Conservation (phyloP, 108 stramenopile genomes). For the Nitzschia sp. region DNA sequence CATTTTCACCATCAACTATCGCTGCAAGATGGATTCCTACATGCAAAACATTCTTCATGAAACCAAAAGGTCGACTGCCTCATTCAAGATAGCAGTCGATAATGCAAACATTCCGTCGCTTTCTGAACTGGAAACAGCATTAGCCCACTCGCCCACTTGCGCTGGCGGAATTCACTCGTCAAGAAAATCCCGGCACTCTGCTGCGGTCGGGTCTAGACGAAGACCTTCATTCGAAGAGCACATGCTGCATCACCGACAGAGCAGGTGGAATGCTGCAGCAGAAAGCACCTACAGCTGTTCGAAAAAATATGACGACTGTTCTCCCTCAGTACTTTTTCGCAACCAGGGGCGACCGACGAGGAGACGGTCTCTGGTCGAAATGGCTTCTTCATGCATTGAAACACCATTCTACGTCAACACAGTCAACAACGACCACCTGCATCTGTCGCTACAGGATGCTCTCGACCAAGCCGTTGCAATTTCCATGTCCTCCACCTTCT, state of each 20-base stretch:
- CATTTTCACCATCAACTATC: too few relatives aligned
- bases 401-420: too few relatives aligned
- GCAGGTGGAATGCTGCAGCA: neutral
- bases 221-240: neutral
- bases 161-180: neutral
- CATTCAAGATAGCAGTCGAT: neutral
- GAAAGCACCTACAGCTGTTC: too few relatives aligned
- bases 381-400: neutral
- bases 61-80: neutral
- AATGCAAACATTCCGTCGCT: neutral
- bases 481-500: too few relatives aligned
- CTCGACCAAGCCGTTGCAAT: too few relatives aligned
- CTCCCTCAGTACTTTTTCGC: too few relatives aligned
- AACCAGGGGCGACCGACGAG: too few relatives aligned
- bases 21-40: neutral
- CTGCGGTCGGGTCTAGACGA: neutral
- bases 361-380: neutral
- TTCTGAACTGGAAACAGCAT: neutral
- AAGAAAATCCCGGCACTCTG: neutral
- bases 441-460: too few relatives aligned
- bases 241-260: neutral
- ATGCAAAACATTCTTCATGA: neutral
- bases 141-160: neutral
- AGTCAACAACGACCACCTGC: too few relatives aligned
- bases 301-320: too few relatives aligned